Evolutionary conservation across 2,329 filamentous ascomycete genomes (phyloP).

Genomic region (Tolypocladium ovalisporum): DNA sequence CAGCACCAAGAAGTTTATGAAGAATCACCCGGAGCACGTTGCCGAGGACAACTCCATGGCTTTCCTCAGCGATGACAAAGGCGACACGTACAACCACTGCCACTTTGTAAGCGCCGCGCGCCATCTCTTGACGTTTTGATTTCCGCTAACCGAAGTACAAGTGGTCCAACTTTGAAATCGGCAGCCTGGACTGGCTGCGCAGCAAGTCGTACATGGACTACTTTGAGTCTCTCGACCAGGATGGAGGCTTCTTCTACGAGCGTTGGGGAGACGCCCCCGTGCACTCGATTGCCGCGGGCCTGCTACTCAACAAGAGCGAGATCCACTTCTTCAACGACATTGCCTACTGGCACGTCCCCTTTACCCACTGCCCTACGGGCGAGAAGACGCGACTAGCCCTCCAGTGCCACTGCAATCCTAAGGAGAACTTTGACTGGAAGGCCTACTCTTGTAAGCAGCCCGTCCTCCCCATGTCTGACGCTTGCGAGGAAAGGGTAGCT

Average conservation of each 20-base stretch:
- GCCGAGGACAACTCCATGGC: constrained; percentile 73
- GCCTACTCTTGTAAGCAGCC: constrained; percentile 79
- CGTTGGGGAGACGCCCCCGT: constrained; percentile 96
- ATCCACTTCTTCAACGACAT: constrained; percentile 99
- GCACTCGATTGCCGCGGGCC: constrained; percentile 86
- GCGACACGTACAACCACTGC: constrained; percentile 91
- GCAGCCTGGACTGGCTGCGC: constrained; percentile 86
- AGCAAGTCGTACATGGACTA: constrained; percentile 83
- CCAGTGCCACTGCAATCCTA: constrained; percentile 89
- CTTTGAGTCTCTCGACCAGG: constrained; percentile 77
- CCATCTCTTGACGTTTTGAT: background rate
- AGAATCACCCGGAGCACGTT: constrained; percentile 81
- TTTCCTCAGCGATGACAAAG: constrained; percentile 85
- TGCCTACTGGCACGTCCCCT: constrained; percentile 94
- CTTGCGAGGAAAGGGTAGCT: background rate
- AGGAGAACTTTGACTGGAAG: constrained; percentile 99
- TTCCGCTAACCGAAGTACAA: constrained; percentile 25
- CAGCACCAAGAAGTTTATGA: constrained; percentile 88
- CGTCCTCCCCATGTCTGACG: no score
- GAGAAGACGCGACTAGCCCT: constrained; percentile 75
- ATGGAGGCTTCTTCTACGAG: constrained; percentile 98
- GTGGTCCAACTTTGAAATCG: constrained; percentile 99
- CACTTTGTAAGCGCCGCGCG: constrained; percentile 62
- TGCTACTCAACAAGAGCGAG: constrained; percentile 85
- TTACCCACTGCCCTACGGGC: constrained; percentile 92